phyloP scores from a whole-genome alignment of 164 flowering plant species.

The Malania oleifera region DNA sequence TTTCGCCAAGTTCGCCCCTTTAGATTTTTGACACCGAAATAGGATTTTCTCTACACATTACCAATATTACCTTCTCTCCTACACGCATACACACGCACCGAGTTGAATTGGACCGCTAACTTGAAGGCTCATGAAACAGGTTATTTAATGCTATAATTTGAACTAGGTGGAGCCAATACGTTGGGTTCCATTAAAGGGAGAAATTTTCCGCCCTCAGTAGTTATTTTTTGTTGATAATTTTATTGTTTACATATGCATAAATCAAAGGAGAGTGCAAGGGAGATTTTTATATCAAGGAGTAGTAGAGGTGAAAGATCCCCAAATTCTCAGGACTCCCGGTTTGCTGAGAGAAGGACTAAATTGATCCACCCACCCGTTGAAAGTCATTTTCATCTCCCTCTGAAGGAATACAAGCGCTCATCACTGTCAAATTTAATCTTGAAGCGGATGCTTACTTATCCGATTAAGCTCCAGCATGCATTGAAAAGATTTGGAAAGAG shows the following conservation, averaged over 20 bases:
- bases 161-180: neutral
- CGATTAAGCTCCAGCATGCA: conserved; percentile 16
- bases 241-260: conserved; percentile 8
- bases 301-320: conserved; percentile 5
- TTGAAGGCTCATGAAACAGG: too few species aligned
- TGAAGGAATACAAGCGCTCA: neutral
- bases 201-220: neutral
- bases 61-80: too few species aligned
- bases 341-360: neutral
- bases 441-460: conserved; percentile 14
- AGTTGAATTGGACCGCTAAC: too few species aligned
- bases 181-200: neutral
- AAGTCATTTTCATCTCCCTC: conserved; percentile 15
- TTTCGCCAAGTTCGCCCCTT: neutral
- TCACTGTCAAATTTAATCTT: neutral
- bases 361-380: conserved; percentile 26
- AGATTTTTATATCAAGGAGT: conserved; percentile 11
- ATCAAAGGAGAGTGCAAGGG: conserved; percentile 11
- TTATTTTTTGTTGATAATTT: neutral
- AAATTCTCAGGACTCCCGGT: neutral
- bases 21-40: neutral
- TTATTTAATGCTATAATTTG: neutral
- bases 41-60: neutral
- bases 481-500: conserved; percentile 30
- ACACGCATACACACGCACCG: too few species aligned